A percentile compares a stretch with the other conserved stretches of the same genome.
These are phyloP conservation scores for Hypoxylon sp. DNA, from an alignment of 2,329 filamentous ascomycete species.

Conservation along the genomic window DNA sequence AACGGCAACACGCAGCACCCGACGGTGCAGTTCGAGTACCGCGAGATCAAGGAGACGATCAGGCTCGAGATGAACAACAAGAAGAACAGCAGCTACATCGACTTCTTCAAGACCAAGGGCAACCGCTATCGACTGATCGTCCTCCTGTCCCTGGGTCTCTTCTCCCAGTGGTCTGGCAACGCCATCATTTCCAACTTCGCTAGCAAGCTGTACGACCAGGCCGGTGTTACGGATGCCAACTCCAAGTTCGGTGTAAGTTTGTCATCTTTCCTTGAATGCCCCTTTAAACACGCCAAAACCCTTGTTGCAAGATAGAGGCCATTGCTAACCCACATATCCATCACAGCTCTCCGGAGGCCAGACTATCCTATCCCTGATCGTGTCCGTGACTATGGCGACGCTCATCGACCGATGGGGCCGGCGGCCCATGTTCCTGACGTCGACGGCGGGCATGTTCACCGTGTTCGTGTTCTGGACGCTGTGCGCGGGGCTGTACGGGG, in stretches of 20 bases:
- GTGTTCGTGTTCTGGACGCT: constrained; percentile 62
- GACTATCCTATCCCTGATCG: constrained; percentile 60
- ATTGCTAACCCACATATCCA: constrained; percentile 38
- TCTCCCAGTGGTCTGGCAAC: constrained; percentile 68
- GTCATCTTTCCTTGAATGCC: constrained; percentile 1
- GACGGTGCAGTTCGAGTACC: constrained; percentile 65
- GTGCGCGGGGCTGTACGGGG: constrained; percentile 55
- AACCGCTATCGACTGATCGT: constrained; percentile 64
- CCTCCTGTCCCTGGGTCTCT: constrained; percentile 62
- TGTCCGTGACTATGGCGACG: constrained; percentile 60
- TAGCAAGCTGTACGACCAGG: constrained; percentile 60
- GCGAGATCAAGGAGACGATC: constrained; percentile 67
- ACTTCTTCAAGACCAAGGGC: constrained; percentile 63
- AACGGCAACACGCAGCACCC: constrained; percentile 60
- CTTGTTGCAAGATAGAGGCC: constrained; percentile 29
- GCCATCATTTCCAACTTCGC: constrained; percentile 67
- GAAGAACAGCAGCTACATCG: constrained; percentile 58
- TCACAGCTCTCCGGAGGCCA: constrained; percentile 58
- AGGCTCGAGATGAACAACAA: constrained; percentile 58
- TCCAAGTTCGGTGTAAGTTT: constrained; percentile 55
- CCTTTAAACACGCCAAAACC: background rate
- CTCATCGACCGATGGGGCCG: constrained; percentile 64
- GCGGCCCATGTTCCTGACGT: constrained; percentile 61
- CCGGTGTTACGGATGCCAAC: constrained; percentile 57
- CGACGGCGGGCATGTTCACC: constrained; percentile 54